Evolutionary conservation across 2,329 filamentous ascomycete genomes (phyloP).

Genomic region (Neofusicoccum cordaticola): DNA sequence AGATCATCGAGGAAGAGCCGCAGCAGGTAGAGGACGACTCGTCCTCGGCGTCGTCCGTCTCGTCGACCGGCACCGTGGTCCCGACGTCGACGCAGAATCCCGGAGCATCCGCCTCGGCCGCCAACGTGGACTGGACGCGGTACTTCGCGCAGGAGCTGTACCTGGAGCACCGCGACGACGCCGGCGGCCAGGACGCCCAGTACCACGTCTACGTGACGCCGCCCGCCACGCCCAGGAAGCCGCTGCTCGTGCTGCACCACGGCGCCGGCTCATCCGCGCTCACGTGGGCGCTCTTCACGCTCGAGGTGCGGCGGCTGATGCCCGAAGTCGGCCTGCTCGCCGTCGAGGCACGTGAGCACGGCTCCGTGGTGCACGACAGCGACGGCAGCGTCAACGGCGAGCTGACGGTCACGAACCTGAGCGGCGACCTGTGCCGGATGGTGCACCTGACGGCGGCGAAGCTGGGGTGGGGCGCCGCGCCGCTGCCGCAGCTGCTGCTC

Average conservation of each 20-base stretch:
- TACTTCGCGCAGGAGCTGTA: constrained; percentile 89
- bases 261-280: constrained; percentile 90
- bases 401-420: constrained; percentile 69
- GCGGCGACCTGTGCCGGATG: constrained; percentile 68
- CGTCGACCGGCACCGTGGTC: constrained; percentile 87
- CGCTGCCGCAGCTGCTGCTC: constrained; percentile 72
- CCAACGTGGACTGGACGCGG: constrained; percentile 77
- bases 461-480: constrained; percentile 64
- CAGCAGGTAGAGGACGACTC: constrained; percentile 32
- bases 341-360: constrained; percentile 83
- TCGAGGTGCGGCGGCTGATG: constrained; percentile 72
- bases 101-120: constrained; percentile 51
- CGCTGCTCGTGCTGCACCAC: constrained; percentile 91
- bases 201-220: constrained; percentile 89
- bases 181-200: constrained; percentile 48
- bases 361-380: constrained; percentile 54
- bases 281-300: constrained; percentile 79
- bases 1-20: constrained; percentile 53
- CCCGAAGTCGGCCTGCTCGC: constrained; percentile 81
- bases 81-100: constrained; percentile 69
- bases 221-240: constrained; percentile 63
- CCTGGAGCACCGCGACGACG: constrained; percentile 51
- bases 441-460: constrained; percentile 63
- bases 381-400: constrained; percentile 51
- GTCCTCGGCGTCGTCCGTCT: constrained; percentile 72